Base-by-base conservation (phyloP, 2,329 filamentous ascomycete genomes). In the Huntiella bhutanensis region DNA sequence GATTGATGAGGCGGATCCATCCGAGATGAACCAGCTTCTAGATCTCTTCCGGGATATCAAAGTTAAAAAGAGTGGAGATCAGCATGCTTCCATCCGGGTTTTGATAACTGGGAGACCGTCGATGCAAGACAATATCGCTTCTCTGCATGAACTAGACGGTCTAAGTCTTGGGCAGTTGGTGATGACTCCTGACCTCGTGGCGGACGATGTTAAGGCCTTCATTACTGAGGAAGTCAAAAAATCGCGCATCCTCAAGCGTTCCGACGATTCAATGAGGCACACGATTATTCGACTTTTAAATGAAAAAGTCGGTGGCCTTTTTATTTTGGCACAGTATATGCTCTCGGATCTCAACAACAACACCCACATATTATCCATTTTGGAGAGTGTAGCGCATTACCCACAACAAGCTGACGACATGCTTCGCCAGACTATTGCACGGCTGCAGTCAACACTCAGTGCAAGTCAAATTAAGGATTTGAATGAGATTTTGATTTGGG, bases 241-340 rank as follows among this genome's bases (percentile, higher is more conserved):
- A 19, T 62, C 62, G 0, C 57, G 60, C 0, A 58, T 62, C 2
- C 54, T 69, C 5, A 59, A 54, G 32, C 57, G 57, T 0, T 59
- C 57, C 8, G 52, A 54, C 4, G 49, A 51, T 2, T 52, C 59
- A 28, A 57, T 67, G 50, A 56, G 60, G 49, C 51, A 59, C 11
- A 58, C 62, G 32, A 59, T 69, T 3, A 57, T 64, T 2, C 53
- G 60, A 2, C 60, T 58, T 5, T 59, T 69, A 54, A 58, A 58
- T 3, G 57, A 58, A 4, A 62, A 64, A 15, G 66, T 65, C 1
- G 62, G 66, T 15, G 67, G 66, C 0, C 59, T 69, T 13, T 70
- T 70, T 51, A 65, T 69, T 15, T 59, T 67, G 40, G 67, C 66
- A 41, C 64, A 68, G 47, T 63, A 69, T 39, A 69, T 70, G 66